phyloP scores from a whole-genome alignment of 306 rosid genomes.

The Rubus idaeus region DNA sequence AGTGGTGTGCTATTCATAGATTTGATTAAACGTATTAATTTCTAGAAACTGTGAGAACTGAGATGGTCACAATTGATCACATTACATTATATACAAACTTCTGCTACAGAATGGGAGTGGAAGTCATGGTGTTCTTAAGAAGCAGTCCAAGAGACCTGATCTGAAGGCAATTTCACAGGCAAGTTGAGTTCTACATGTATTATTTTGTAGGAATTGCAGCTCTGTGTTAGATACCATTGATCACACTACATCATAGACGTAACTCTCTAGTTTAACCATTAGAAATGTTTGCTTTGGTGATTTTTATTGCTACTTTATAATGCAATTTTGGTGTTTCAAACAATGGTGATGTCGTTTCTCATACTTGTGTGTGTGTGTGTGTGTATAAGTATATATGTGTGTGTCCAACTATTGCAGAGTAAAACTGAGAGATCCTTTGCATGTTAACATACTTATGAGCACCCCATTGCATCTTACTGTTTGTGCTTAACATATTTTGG shows the following conservation, averaged over 20 bases:
- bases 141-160: conserved; percentile 37
- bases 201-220: not conserved
- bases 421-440: not conserved
- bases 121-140: conserved; percentile 16
- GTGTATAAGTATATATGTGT: not conserved
- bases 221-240: too few species aligned
- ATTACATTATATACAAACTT: not conserved
- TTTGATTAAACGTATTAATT: not conserved
- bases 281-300: not conserved
- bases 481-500: not conserved
- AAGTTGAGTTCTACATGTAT: conserved; percentile 10
- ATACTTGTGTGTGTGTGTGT: not conserved
- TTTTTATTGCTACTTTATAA: not conserved
- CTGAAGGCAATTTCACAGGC: conserved; percentile 38
- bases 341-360: not conserved
- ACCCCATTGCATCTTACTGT: not conserved
- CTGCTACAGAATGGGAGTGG: conserved; percentile 17
- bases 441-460: not conserved
- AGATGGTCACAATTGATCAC: not conserved
- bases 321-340: not conserved
- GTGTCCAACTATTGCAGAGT: not conserved
- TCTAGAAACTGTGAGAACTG: not conserved
- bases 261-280: not conserved
- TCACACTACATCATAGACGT: not conserved
- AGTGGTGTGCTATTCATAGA: not conserved